Conservation (phyloP, 805 yeast species). For the Hanseniaspora clermontiae region DNA sequence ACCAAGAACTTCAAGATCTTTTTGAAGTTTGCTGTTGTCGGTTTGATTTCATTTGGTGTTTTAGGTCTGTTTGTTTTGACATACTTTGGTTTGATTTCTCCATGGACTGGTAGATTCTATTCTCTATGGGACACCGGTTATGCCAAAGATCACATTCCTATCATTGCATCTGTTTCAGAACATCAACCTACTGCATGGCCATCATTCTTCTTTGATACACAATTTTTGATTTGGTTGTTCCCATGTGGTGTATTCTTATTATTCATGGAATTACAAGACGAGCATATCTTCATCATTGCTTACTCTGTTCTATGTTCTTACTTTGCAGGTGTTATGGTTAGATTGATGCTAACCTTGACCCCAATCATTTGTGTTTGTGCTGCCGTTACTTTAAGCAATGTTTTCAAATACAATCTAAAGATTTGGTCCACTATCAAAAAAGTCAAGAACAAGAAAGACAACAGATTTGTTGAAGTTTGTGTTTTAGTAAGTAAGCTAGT, state of each 20-base stretch:
- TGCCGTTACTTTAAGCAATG: slow-evolving; percentile 74
- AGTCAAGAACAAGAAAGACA: slow-evolving; percentile 15
- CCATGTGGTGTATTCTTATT: slow-evolving; percentile 92
- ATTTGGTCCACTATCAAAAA: slow-evolving; percentile 28
- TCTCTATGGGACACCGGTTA: slow-evolving; percentile 96
- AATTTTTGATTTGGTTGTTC: slow-evolving; percentile 90
- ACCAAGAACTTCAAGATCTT: slow-evolving; percentile 60
- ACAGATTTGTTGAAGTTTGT: slow-evolving; percentile 1
- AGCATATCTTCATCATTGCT: slow-evolving; percentile 83
- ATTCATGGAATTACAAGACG: slow-evolving; percentile 80
- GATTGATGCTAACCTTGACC: slow-evolving; percentile 91
- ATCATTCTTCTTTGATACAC: slow-evolving; percentile 87
- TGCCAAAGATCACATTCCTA: slow-evolving; percentile 96
- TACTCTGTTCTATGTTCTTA: slow-evolving; percentile 90
- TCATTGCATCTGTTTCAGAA: slow-evolving; percentile 96
- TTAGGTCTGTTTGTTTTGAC: slow-evolving; percentile 68
- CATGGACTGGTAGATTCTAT: slow-evolving; percentile 99
- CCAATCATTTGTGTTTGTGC: slow-evolving; percentile 91
- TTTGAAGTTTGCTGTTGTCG: slow-evolving; percentile 44
- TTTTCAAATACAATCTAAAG: slow-evolving; percentile 72
- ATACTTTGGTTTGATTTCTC: slow-evolving; percentile 86
- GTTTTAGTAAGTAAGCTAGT: slow-evolving; percentile 5
- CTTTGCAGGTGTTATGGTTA: slow-evolving; percentile 98
- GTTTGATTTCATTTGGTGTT: slow-evolving; percentile 51
- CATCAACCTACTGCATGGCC: slow-evolving; percentile 99